Base-by-base conservation (phyloP, 495 filamentous ascomycete species). In the Penicillium manginii region DNA sequence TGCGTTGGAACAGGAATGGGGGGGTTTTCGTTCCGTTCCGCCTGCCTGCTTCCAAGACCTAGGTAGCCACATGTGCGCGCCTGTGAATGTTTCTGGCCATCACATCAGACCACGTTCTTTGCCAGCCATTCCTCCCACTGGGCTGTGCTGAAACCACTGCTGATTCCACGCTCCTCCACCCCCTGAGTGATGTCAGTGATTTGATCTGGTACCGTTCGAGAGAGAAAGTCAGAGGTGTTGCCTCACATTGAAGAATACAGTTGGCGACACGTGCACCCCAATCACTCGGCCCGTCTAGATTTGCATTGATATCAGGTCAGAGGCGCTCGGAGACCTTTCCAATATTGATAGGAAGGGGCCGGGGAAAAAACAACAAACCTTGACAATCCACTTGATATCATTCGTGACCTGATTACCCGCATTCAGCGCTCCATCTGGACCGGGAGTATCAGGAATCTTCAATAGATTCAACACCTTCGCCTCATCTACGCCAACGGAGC, bases 201-300 rank as follows among this genome's bases (percentile, higher is more conserved):
- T 54, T 60, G 33, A 55, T 45, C 42, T 49, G 18, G 39, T 43
- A 29, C 14, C 53, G 32, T 35, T 14, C 35, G 33, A 33, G 7
- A 39, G 52, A 50, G 26, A n/a, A n/a, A n/a, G n/a, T n/a, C n/a
- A n/a, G n/a, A n/a, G 26, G 3, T 29, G 6, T 11, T 50, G 18
- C 48, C 70, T 62, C 64, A 85, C 83, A 74, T 97, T 85, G 74
- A 96, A 94, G 42, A 96, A 73, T 17, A 96, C 91, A 1, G 92
- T 97, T 19, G 92, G 92, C 26, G 88, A 91, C 26, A 96, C 91
- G 78, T 97, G 93, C 32, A 96, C 86, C 5, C 92, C 90, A 7
- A 86, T 75, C 62, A 91, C 71, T 55, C 92, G 78, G 59, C 88
- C 88, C 53, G 77, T 75, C 83, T 85, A 55, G 50, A 54, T 52